These are phyloP conservation scores for Neurospora tetraspora DNA, from an alignment of 495 filamentous ascomycete species.

Conservation along the genomic window DNA sequence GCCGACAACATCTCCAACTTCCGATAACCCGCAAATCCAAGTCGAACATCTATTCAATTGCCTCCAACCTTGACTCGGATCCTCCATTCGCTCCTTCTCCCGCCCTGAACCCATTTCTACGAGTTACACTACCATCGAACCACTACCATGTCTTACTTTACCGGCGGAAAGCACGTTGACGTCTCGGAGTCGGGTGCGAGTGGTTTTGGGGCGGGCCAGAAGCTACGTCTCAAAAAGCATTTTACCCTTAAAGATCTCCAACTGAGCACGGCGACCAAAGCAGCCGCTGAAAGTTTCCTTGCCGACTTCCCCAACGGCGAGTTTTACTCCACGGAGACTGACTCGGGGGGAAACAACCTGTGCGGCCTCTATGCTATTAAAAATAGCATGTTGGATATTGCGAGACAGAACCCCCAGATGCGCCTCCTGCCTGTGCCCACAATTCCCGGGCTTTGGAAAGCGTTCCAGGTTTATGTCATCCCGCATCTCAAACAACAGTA, in stretches of 20 bases:
- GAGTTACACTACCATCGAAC: background rate
- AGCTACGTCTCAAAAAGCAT: background rate
- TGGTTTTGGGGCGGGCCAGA: background rate
- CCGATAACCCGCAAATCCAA: background rate
- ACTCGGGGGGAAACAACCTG: background rate
- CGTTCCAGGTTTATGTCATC: no score
- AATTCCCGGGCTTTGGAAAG: background rate
- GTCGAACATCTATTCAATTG: background rate
- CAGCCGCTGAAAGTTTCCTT: background rate
- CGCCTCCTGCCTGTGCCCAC: background rate
- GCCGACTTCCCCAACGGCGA: background rate
- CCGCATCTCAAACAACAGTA: no score
- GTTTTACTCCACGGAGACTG: background rate
- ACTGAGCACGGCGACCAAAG: background rate
- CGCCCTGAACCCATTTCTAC: background rate
- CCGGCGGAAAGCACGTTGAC: background rate
- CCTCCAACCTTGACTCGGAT: background rate
- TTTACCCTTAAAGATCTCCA: no score
- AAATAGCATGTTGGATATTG: background rate
- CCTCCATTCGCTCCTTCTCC: background rate
- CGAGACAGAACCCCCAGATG: background rate
- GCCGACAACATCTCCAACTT: background rate
- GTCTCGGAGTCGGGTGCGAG: background rate
- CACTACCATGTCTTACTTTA: background rate
- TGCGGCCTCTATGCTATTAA: background rate